Evolutionary conservation across 1,284 basidiomycete species (phyloP), one percentile per base, ranked within the genome.

Genomic region (Austroboletus novae-zelandiae): DNA sequence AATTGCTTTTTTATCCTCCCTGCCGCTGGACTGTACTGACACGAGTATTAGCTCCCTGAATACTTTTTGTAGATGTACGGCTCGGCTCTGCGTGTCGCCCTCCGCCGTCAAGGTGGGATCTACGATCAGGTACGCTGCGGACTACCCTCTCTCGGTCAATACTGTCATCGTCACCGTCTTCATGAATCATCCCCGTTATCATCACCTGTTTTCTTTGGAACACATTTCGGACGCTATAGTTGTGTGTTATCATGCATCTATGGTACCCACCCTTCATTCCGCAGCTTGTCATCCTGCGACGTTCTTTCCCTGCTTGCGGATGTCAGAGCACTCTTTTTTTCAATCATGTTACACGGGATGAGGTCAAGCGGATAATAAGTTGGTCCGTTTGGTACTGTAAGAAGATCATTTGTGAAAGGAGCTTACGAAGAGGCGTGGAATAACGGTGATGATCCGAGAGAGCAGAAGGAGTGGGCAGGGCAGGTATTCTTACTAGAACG

Each of bases 1-100:
- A 35, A 10, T 25, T 14, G n/a, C 27, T 25, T 29, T 9, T 27
- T 40, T 10, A 39, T 42, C 27, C 14, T 45, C 30, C 9, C 35
- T 18, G 31, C 14, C 10, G 31, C 18, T 7, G 10, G 5, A 6
- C 8, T 17, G 11, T 39, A 40, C 62, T 65, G 47, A 61, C 40
- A 44, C 30, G 8, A n/a, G 14, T 44, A 25, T 27, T 45, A 86
- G 83, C 71, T 84, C 41, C 84, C 84, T n/a, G 84, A 86, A 65
- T 86, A 86, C 69, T 85, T 85, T 68, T 71, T 85, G 58, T 84
- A 75, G 67, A 46, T 15, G 40, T 31, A 18, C 27, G 2, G 55
- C 44, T 20, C 9, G 31, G 41, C 20, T 41, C 9, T 5, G 41
- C 29, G 15, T 25, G 17, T 15, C 18, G 34, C 23, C 37, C 20